These are phyloP conservation scores for Yamadazyma kanchanaburiensis DNA, from an alignment of 1,139 yeast genomes.

Conservation along the genomic window DNA sequence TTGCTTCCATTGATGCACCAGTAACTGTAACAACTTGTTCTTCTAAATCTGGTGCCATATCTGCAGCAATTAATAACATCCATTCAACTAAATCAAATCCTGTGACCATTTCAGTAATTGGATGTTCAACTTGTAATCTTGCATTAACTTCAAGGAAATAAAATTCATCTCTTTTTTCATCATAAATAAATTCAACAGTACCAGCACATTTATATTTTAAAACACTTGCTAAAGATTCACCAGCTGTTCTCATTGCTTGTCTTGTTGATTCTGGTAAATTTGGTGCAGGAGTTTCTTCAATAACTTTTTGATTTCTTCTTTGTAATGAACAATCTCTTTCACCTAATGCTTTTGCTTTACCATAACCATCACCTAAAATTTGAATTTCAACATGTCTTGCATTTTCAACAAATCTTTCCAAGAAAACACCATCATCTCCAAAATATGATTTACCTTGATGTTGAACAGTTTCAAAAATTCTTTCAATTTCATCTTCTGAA, in stretches of 20 bases:
- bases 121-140: slow-evolving; percentile 96
- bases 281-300: slow-evolving; percentile 98
- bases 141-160: slow-evolving; percentile 96
- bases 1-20: slow-evolving; percentile 96
- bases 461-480: slow-evolving; percentile 84
- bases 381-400: slow-evolving; percentile 97
- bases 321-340: slow-evolving; percentile 98
- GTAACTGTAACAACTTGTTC: slow-evolving; percentile 50
- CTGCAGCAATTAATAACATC: slow-evolving; percentile 93
- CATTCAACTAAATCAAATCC: slow-evolving; percentile 94
- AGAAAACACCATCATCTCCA: slow-evolving; percentile 92
- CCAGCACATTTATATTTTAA: slow-evolving; percentile 96
- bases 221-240: slow-evolving; percentile 74
- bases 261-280: slow-evolving; percentile 80
- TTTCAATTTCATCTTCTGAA: slow-evolving; percentile 69
- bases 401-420: slow-evolving; percentile 89
- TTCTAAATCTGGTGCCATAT: slow-evolving; percentile 73
- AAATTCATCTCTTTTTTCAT: slow-evolving; percentile 78
- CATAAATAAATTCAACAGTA: slow-evolving; percentile 94
- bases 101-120: slow-evolving; percentile 92
- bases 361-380: slow-evolving; percentile 93
- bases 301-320: slow-evolving; percentile 92
- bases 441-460: slow-evolving; percentile 92
- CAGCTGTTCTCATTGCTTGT: slow-evolving; percentile 71
- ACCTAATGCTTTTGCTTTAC: slow-evolving; percentile 88